Evolutionary conservation across 805 yeast genomes (phyloP).

Genomic region (Starmera caribaea): DNA sequence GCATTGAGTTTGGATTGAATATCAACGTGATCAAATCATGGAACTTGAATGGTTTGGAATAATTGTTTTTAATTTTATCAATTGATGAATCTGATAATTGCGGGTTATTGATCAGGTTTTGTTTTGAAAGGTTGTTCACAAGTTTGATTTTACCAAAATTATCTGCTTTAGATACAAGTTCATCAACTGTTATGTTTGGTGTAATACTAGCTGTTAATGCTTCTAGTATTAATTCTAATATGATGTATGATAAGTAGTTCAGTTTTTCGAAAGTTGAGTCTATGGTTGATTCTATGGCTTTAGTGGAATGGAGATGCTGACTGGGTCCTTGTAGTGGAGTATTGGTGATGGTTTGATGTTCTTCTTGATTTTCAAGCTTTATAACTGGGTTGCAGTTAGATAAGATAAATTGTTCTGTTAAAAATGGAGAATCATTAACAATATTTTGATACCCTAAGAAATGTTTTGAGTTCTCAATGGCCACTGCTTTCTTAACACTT

Average conservation of each 20-base stretch:
- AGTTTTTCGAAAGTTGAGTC: slow-evolving; percentile 3
- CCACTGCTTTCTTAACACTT: slow-evolving; percentile 14
- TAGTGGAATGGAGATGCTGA: too few species aligned
- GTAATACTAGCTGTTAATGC: slow-evolving; percentile 18
- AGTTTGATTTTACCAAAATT: slow-evolving; percentile 26
- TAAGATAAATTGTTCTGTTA: background rate
- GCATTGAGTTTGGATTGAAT: slow-evolving; percentile 13
- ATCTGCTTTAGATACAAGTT: slow-evolving; percentile 24
- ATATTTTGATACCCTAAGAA: background rate
- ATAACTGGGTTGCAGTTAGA: slow-evolving; percentile 25
- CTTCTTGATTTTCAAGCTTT: slow-evolving; percentile 17
- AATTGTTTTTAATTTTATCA: slow-evolving; percentile 15
- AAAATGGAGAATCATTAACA: background rate
- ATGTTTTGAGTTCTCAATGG: slow-evolving; percentile 18
- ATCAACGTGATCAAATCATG: background rate
- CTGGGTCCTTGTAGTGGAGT: slow-evolving; percentile 1
- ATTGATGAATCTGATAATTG: background rate
- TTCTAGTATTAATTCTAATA: slow-evolving; percentile 25
- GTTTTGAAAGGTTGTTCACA: slow-evolving; percentile 26
- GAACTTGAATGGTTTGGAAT: background rate
- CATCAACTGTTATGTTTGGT: slow-evolving; percentile 24
- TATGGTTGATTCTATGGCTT: slow-evolving; percentile 17
- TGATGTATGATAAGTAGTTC: slow-evolving; percentile 1
- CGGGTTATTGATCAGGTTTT: slow-evolving; percentile 11
- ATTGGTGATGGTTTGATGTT: slow-evolving; percentile 28